phyloP scores from a whole-genome alignment of 345 rosid genomes.

The Linum trigynum region DNA sequence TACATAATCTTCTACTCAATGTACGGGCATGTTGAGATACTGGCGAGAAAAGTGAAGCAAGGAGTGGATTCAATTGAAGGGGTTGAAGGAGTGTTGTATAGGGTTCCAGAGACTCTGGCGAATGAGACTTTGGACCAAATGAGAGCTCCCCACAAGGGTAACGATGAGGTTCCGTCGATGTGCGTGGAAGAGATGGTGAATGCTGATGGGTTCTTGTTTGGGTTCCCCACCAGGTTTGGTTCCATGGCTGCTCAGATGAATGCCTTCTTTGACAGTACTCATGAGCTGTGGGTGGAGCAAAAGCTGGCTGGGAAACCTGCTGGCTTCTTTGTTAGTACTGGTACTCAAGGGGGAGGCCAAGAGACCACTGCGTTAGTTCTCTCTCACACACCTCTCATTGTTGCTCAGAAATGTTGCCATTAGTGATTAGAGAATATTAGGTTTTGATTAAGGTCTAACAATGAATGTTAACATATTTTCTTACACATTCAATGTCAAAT shows the following conservation, averaged over 20 bases:
- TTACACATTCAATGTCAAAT: too few species aligned
- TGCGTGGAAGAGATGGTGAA: constrained; percentile 30
- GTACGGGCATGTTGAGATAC: constrained; percentile 26
- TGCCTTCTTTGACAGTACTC: constrained; percentile 49
- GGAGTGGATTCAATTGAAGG: too few species aligned
- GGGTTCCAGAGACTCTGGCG: too few species aligned
- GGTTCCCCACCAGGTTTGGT: constrained; percentile 65
- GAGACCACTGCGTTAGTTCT: constrained; percentile 1
- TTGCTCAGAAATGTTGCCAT: too few species aligned
- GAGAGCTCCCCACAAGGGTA: neutral
- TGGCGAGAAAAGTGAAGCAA: constrained; percentile 1
- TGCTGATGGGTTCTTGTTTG: constrained; percentile 60
- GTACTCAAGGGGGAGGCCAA: constrained; percentile 32
- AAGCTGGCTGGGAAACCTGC: neutral
- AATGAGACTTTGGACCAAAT: too few species aligned
- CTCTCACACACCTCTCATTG: too few species aligned
- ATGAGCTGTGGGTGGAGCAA: neutral
- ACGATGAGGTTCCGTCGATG: constrained; percentile 27
- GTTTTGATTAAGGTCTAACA: too few species aligned
- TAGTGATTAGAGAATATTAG: too few species aligned
- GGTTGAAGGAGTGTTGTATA: too few species aligned
- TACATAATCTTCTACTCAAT: constrained; percentile 31
- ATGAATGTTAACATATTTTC: too few species aligned
- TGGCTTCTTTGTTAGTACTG: constrained; percentile 49
- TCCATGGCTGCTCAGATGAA: constrained; percentile 69